These are phyloP conservation scores for Chionographis japonica DNA, from an alignment of 106 monocot genomes.

Conservation along the genomic window DNA sequence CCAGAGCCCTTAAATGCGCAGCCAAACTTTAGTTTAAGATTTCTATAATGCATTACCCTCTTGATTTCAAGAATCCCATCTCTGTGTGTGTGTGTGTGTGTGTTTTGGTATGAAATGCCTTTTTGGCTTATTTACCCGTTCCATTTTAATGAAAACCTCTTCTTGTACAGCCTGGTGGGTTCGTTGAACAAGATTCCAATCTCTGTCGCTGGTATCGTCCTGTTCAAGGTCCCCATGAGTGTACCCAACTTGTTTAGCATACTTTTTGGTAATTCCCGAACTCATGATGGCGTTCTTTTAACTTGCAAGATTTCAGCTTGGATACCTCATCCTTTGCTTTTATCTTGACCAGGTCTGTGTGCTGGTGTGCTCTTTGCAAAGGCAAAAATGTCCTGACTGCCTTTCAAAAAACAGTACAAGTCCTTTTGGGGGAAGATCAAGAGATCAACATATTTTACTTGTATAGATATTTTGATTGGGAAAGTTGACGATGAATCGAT, in stretches of 20 bases:
- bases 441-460: background rate
- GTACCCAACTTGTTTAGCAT: slow-evolving; percentile 44
- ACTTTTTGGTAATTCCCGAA: slow-evolving; percentile 32
- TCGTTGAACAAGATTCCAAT: slow-evolving; percentile 79
- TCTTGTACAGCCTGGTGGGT: slow-evolving; percentile 48
- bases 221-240: slow-evolving; percentile 47
- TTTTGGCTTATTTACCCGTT: background rate
- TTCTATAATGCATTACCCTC: no score
- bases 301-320: background rate
- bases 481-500: no score
- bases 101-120: background rate
- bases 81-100: no score
- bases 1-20: no score
- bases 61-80: no score
- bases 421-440: background rate
- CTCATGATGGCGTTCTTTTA: background rate
- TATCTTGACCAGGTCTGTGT: slow-evolving; percentile 40
- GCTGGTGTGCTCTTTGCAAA: slow-evolving; percentile 61
- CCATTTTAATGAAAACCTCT: background rate
- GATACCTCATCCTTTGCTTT: background rate
- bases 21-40: no score
- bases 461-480: background rate
- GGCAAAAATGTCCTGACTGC: slow-evolving; percentile 47
- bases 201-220: slow-evolving; percentile 51
- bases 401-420: background rate